phyloP scores from a whole-genome alignment of 2,329 filamentous ascomycete genomes.

The Fonsecaea pedrosoi region DNA sequence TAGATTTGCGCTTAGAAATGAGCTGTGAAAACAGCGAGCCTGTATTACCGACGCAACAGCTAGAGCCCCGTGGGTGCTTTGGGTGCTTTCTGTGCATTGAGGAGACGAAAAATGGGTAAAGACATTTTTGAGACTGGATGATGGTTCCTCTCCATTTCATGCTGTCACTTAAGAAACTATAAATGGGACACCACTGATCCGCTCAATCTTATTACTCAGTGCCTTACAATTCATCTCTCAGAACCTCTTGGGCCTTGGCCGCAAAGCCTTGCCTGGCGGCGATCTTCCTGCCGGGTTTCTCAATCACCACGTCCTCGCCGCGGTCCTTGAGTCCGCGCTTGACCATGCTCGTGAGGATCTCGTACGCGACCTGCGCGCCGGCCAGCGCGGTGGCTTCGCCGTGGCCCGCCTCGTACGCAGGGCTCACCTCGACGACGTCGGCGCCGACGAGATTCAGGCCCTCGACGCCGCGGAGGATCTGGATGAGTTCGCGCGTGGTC shows the following conservation, averaged over 20 bases:
- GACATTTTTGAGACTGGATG: background rate
- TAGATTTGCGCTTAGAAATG: background rate
- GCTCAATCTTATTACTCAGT: too few species aligned
- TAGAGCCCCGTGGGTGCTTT: background rate
- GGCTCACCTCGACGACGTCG: constrained; percentile 87
- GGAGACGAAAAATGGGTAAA: background rate
- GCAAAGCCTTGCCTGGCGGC: background rate
- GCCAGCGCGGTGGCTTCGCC: constrained; percentile 83
- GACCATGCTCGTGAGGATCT: constrained; percentile 74
- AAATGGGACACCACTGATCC: too few species aligned
- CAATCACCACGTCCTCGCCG: constrained; percentile 39
- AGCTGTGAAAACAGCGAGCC: background rate
- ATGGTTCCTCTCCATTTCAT: too few species aligned
- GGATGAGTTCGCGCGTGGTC: constrained; percentile 86
- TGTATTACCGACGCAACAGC: background rate
- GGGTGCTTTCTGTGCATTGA: background rate
- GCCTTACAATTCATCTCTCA: constrained; percentile 29
- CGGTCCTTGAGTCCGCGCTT: constrained; percentile 49
- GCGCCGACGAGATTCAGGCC: constrained; percentile 84
- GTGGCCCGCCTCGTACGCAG: constrained; percentile 75
- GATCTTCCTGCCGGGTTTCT: constrained; percentile 33
- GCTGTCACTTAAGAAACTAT: too few species aligned
- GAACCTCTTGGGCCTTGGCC: constrained; percentile 3
- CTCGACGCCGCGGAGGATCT: constrained; percentile 82
- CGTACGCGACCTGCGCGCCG: constrained; percentile 82